A percentile compares a stretch with the other conserved stretches of the same genome.
Conservation (phyloP, 2,329 filamentous ascomycete species). For the Colletotrichum graminicola region DNA sequence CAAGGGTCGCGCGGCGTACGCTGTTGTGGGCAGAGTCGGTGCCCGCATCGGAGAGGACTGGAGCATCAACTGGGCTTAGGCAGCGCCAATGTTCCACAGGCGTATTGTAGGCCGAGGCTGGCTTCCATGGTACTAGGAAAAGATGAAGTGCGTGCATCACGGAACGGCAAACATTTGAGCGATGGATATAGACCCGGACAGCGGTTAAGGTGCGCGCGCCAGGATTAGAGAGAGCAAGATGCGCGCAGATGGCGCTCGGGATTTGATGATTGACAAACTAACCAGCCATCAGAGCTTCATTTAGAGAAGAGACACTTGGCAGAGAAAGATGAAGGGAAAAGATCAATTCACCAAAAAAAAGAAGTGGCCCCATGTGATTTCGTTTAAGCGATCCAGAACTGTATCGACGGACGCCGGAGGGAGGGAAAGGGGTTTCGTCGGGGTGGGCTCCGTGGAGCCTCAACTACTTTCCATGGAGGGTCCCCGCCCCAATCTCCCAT, state of each 20-base stretch:
- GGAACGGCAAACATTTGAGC: background rate
- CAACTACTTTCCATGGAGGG: background rate
- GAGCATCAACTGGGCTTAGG: constrained; percentile 55
- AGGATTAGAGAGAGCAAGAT: constrained; percentile 22
- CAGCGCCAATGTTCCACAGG: background rate
- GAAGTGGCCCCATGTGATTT: constrained; percentile 16
- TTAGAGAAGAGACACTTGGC: constrained; percentile 21
- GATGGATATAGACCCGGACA: constrained; percentile 18
- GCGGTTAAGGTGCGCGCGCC: constrained; percentile 9
- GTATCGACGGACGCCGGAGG: background rate
- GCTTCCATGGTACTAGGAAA: background rate
- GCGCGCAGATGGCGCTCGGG: constrained; percentile 25
- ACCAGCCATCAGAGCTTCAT: constrained; percentile 3
- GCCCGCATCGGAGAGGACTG: constrained; percentile 67
- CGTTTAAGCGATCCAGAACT: constrained; percentile 18
- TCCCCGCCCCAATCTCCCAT: constrained; percentile 2
- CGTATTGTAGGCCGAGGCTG: background rate
- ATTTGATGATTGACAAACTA: constrained; percentile 6
- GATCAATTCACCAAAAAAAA: background rate
- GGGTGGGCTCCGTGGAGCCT: constrained; percentile 28
- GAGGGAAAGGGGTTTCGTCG: background rate
- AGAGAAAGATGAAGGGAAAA: background rate
- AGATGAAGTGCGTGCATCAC: background rate
- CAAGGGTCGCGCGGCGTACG: constrained; percentile 63
- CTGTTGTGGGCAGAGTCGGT: constrained; percentile 64